phyloP scores from a whole-genome alignment of 805 yeast species.

The Komagataella mondaviorum region DNA sequence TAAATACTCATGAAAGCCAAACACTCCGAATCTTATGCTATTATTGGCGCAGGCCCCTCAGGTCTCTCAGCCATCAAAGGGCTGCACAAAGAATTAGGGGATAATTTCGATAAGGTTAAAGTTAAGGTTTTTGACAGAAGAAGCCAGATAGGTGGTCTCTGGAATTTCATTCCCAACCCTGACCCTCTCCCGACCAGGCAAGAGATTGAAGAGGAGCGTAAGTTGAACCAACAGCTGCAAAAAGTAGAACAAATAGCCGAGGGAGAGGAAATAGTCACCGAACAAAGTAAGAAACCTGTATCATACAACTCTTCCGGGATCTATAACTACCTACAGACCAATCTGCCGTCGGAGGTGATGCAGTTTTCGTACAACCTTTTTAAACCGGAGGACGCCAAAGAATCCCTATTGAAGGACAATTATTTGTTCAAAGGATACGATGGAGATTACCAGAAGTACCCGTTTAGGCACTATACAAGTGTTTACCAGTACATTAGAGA shows the following conservation, averaged over 20 bases:
- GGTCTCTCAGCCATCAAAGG: background rate
- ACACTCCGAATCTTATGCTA: background rate
- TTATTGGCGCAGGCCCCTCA: background rate
- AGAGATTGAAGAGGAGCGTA: background rate
- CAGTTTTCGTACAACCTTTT: background rate
- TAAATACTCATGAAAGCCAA: background rate
- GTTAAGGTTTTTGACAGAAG: background rate
- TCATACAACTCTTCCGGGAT: background rate
- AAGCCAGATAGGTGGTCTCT: background rate
- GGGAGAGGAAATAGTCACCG: background rate
- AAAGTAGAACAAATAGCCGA: background rate
- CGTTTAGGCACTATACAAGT: background rate
- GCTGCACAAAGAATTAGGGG: background rate
- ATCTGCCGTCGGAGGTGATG: background rate
- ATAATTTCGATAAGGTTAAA: background rate
- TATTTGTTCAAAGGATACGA: background rate
- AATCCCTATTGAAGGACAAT: background rate
- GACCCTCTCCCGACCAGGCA: background rate
- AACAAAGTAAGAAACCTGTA: background rate
- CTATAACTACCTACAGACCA: background rate
- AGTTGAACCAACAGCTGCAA: background rate
- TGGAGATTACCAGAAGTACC: background rate
- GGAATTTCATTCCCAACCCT: background rate
- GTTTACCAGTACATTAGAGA: background rate
- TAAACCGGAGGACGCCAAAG: background rate